A percentile compares a stretch with the other conserved stretches of the same genome.
Conservation (phyloP, 495 filamentous ascomycete genomes). For the Bacidia gigantensis region DNA sequence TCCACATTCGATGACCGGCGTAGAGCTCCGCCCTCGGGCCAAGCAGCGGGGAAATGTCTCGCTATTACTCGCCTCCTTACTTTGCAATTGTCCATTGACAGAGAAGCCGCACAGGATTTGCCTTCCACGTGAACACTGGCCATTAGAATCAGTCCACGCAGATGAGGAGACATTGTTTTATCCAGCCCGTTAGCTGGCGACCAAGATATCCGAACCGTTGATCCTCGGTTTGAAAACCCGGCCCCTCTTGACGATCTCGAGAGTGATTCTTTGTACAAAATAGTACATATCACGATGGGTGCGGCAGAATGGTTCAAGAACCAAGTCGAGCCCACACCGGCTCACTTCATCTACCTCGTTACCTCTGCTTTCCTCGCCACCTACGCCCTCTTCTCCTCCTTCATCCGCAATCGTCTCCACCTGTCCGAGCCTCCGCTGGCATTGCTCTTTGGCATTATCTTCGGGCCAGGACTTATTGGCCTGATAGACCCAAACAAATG, state of each 20-base stretch:
- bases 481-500: constrained; percentile 27
- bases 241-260: too few relatives aligned
- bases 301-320: constrained; percentile 15
- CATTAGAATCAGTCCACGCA: not conserved
- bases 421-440: constrained; percentile 39
- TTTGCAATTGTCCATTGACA: too few relatives aligned
- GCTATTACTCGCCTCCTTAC: too few relatives aligned
- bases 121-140: too few relatives aligned
- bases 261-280: too few relatives aligned
- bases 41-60: too few relatives aligned
- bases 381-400: constrained; percentile 33
- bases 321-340: constrained; percentile 30
- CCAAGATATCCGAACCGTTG: not conserved
- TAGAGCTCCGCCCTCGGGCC: too few relatives aligned
- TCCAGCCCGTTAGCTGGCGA: not conserved
- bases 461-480: constrained; percentile 27
- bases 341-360: constrained; percentile 34
- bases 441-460: constrained; percentile 31
- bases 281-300: constrained; percentile 8
- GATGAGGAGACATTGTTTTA: not conserved
- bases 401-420: constrained; percentile 37
- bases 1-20: too few relatives aligned
- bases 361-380: constrained; percentile 32
- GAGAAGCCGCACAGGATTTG: too few relatives aligned
- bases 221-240: too few relatives aligned